Evolutionary conservation across 768 basidiomycete genomes (phyloP), one percentile per base, ranked within the genome.

Genomic region (Russula lepida): DNA sequence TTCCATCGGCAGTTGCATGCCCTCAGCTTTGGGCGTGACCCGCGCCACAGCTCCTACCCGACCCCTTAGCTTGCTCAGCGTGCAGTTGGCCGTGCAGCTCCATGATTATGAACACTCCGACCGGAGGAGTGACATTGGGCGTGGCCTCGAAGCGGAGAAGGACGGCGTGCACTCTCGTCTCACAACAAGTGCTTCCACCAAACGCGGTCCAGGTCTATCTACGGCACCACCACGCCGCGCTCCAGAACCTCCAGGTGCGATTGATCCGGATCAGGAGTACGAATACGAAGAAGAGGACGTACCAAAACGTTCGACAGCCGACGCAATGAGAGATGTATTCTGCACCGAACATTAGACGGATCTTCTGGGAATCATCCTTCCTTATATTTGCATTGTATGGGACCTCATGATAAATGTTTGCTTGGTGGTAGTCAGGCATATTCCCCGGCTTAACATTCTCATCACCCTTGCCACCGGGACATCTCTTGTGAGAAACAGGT

Each of bases 111-210:
- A 43, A 11, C 43, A 30, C 19, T 65, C 59, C 27, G 23, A 56
- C 19, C 56, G 64, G 64, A 63, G 57, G n/a, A 57, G 56, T 0
- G 61, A 65, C 0, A 43, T 63, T 0, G 61, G 55, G 12, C n/a
- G 17, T 1, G 41, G 21, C 11, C 25, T 27, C 13, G 56, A 60
- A 27, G 27, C 37, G 17, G 56, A 47, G 1, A 28, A 52, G 23
- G 50, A 54, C 25, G 46, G 25, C 2, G 43, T 5, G n/a, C n/a
- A n/a, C n/a, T n/a, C n/a, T 43, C 39, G 5, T 1, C 44, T 0
- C n/a, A n/a, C n/a, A n/a, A n/a, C n/a, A n/a, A 23, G 25, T 47
- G 41, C 52, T 3, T 44, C 28, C 1, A 48, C 35, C 4, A 15
- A 27, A 7, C 59, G 37, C 21, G n/a, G 37, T 17, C 13, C 37